phyloP scores from a whole-genome alignment of 2,329 filamentous ascomycete genomes.

The Neofusicoccum umdonicola region DNA sequence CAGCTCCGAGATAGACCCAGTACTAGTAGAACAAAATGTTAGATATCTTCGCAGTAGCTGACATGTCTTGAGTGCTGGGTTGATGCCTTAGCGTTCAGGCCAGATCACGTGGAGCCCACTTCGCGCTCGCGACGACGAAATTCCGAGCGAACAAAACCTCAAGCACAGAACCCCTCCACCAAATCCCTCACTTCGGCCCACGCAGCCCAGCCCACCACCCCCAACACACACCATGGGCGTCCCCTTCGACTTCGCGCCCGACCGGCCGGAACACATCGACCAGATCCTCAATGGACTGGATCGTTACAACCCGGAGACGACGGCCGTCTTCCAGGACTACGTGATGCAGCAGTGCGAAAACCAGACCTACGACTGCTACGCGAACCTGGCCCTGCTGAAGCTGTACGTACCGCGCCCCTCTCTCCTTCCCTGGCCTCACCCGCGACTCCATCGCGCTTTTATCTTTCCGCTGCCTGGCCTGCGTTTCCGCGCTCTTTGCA shows the following conservation, averaged over 20 bases:
- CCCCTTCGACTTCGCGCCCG: conserved; percentile 81
- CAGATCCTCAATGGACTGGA: conserved; percentile 95
- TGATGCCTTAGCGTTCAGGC: neutral
- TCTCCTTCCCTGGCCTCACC: conserved; percentile 22
- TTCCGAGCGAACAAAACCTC: conserved; percentile 6
- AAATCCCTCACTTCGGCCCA: conserved; percentile 1
- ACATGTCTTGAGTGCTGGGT: no score
- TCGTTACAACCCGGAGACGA: conserved; percentile 97
- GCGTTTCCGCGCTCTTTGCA: neutral
- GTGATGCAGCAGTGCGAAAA: conserved; percentile 92
- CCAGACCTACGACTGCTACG: conserved; percentile 92
- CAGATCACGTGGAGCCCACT: conserved; percentile 9
- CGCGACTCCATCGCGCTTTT: neutral
- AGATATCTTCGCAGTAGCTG: no score
- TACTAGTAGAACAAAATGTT: no score
- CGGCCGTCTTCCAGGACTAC: conserved; percentile 89
- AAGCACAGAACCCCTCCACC: conserved; percentile 6
- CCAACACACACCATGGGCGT: conserved; percentile 40
- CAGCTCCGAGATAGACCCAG: no score
- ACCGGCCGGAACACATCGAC: conserved; percentile 89
- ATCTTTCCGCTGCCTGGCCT: conserved; percentile 6
- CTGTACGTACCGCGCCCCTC: conserved; percentile 66
- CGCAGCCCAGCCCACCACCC: neutral
- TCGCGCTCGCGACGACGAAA: conserved; percentile 8
- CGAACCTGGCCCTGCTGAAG: conserved; percentile 93